These are phyloP conservation scores for Corymbia calophylla DNA, from an alignment of 441 rosid species.

Conservation along the genomic window DNA sequence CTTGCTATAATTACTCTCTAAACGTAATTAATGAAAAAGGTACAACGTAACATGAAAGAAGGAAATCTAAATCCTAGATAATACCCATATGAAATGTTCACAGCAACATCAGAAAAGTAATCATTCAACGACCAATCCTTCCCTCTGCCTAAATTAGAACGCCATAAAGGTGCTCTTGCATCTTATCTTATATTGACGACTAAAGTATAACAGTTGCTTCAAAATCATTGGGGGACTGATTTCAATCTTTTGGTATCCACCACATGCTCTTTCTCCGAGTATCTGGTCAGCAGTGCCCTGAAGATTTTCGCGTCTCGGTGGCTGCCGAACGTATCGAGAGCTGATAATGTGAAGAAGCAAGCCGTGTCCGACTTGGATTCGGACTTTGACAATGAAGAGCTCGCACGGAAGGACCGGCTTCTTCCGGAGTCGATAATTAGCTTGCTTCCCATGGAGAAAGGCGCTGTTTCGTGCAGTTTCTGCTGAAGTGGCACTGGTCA, in stretches of 20 bases:
- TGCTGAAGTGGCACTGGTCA: slow-evolving; percentile 44
- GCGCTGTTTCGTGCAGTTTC: slow-evolving; percentile 45
- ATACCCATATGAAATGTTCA: background rate
- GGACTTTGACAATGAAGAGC: slow-evolving; percentile 31
- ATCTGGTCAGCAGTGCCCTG: slow-evolving; percentile 32
- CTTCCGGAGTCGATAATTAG: slow-evolving; percentile 33
- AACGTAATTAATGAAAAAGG: background rate
- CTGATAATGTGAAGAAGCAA: slow-evolving; percentile 14
- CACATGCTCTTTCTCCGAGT: too few species aligned
- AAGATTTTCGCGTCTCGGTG: slow-evolving; percentile 46
- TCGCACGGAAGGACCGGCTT: slow-evolving; percentile 39
- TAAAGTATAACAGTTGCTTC: background rate
- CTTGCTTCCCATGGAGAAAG: slow-evolving; percentile 27
- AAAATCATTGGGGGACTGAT: too few species aligned
- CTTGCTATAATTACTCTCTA: too few species aligned
- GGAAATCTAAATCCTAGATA: fast-evolving
- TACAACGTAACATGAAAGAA: background rate
- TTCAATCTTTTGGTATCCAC: too few species aligned
- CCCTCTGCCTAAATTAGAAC: background rate
- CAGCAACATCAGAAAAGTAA: background rate
- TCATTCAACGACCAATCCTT: background rate
- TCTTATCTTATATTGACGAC: background rate
- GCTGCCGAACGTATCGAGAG: slow-evolving; percentile 36
- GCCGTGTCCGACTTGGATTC: slow-evolving; percentile 40
- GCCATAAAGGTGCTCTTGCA: background rate